phyloP scores from a whole-genome alignment of 2,329 filamentous ascomycete genomes.

The Calonectria henricotiae region DNA sequence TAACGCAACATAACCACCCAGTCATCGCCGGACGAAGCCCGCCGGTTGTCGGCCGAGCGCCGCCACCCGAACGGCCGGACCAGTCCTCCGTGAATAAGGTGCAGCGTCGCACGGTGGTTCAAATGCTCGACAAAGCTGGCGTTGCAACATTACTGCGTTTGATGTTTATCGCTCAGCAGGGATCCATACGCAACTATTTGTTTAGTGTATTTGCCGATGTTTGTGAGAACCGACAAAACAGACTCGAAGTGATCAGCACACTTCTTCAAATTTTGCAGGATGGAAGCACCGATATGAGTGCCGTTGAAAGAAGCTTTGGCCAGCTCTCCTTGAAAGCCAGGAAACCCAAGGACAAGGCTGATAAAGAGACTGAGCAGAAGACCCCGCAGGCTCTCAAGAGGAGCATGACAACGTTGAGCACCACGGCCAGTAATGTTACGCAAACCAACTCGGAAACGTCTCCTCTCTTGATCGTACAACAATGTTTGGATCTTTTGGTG shows the following conservation, averaged over 20 bases:
- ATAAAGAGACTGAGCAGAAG: conserved; percentile 75
- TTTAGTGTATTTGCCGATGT: conserved; percentile 92
- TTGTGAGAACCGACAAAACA: conserved; percentile 96
- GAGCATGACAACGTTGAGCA: conserved; percentile 74
- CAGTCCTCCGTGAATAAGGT: conserved; percentile 73
- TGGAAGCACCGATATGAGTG: conserved; percentile 91
- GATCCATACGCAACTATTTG: conserved; percentile 86
- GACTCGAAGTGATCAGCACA: conserved; percentile 93
- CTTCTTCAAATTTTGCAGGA: conserved; percentile 95
- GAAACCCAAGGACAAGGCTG: conserved; percentile 77
- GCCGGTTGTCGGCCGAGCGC: conserved; percentile 47
- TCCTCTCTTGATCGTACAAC: conserved; percentile 94
- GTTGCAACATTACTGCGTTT: conserved; percentile 96
- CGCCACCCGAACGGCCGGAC: conserved; percentile 54
- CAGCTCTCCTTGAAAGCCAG: conserved; percentile 93
- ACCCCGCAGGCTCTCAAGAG: conserved; percentile 88
- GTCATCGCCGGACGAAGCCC: conserved; percentile 55
- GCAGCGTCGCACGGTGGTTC: conserved; percentile 86
- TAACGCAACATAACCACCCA: conserved; percentile 64
- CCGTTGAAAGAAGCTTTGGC: conserved; percentile 95
- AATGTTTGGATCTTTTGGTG: conserved; percentile 89
- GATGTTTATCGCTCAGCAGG: conserved; percentile 97
- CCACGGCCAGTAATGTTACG: conserved; percentile 60
- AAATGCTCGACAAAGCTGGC: conserved; percentile 97
- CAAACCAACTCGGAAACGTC: conserved; percentile 88